These are phyloP conservation scores for Nitzschia palea DNA, from an alignment of 108 stramenopile species.

Conservation along the genomic window DNA sequence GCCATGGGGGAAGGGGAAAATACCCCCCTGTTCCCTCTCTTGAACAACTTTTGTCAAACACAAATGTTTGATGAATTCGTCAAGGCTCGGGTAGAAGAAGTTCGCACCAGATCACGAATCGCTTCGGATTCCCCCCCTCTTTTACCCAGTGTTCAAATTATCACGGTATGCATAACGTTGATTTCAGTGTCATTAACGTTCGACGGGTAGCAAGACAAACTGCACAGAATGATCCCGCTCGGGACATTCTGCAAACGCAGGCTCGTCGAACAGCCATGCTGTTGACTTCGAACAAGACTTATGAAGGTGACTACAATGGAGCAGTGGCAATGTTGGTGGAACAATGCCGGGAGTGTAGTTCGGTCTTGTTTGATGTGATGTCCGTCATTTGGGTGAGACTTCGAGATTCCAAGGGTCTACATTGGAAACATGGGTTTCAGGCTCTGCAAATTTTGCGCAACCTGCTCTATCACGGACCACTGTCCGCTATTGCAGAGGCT, in stretches of 20 bases:
- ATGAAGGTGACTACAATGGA: constrained; percentile 64
- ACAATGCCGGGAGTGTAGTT: constrained; percentile 66
- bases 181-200: constrained; percentile 65
- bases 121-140: constrained; percentile 64
- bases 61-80: constrained; percentile 80
- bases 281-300: constrained; percentile 72
- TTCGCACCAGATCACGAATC: constrained; percentile 37
- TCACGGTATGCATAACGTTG: constrained; percentile 58
- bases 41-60: constrained; percentile 71
- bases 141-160: constrained; percentile 71
- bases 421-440: constrained; percentile 71
- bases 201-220: constrained; percentile 64
- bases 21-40: constrained; percentile 66
- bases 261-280: constrained; percentile 66
- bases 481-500: constrained; percentile 77
- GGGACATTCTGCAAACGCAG: constrained; percentile 43
- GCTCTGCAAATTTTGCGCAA: constrained; percentile 73
- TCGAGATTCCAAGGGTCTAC: constrained; percentile 59
- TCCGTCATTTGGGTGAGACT: constrained; percentile 84
- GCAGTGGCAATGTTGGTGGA: constrained; percentile 67
- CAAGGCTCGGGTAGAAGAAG: constrained; percentile 74
- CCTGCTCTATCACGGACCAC: constrained; percentile 79
- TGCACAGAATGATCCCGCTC: constrained; percentile 58
- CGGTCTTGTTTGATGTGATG: constrained; percentile 74
- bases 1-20: constrained; percentile 66